Evolutionary conservation across 176 grass and related monocot species (phyloP), one percentile per base, ranked within the genome.

Genomic region (Leersia perrieri): DNA sequence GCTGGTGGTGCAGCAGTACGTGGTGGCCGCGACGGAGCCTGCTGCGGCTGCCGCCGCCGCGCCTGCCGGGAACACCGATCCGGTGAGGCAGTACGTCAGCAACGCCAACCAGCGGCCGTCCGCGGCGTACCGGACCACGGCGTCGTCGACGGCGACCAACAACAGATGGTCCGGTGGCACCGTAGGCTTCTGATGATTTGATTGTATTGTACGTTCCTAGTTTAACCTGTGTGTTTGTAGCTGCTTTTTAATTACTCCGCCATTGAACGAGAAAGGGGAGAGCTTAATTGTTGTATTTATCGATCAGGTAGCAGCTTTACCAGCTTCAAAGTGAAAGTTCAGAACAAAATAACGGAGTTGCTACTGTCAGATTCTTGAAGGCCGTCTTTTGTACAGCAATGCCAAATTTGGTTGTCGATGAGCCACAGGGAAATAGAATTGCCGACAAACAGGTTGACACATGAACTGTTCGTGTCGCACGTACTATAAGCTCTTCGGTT

Each of bases 1-100:
- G 33, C 70, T 98, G 28, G 92, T 98, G 60, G 73, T 98, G 60
- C 92, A 94, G 72, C 92, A 97, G 68, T 94, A 91, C 66, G 83
- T 90, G 30, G 82, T 90, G 60, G 72, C 29, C 14, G 18, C 33
- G 36, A 71, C 31, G 63, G n/a, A n/a, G n/a, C n/a, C n/a, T n/a
- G 28, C 88, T 4, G 5, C 27, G 4, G 7, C 45, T 4, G 28
- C 14, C 13, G 25, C 9, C 47, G 3, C 35, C 0, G 80, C 64
- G 20, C 58, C 66, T 7, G 26, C 74, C 15, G 66, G 38, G 10
- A 77, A 49, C 74, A 39, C 28, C 60, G 77, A 89, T 26, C 73
- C 68, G 15, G 81, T 89, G 74, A 70, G 73, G 1, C 91, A 85
- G n/a, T 87, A 87, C 63, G 2, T 87, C 42, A 88, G 72, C 70